phyloP scores from a whole-genome alignment of 352 stramenopile genomes.

The Thalassiosira mediterranea region DNA sequence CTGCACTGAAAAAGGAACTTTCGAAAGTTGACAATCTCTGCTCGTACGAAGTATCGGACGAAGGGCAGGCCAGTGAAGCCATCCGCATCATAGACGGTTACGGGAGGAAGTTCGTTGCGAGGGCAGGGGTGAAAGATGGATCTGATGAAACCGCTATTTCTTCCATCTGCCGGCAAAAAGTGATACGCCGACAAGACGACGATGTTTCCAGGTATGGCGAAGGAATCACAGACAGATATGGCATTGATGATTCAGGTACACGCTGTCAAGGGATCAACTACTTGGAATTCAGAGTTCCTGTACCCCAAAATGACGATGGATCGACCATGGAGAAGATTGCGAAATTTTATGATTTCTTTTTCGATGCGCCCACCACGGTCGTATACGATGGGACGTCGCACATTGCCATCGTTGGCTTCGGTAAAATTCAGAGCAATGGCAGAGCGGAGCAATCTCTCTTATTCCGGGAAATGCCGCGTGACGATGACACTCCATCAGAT shows the following conservation, averaged over 20 bases:
- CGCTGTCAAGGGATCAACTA: conserved; percentile 55
- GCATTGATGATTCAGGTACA: conserved; percentile 5
- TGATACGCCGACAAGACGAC: conserved; percentile 6
- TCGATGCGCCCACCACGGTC: conserved; percentile 52
- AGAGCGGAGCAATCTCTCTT: conserved; percentile 52
- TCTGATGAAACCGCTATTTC: conserved; percentile 21
- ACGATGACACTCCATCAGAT: conserved; percentile 10
- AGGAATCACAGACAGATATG: conserved; percentile 37
- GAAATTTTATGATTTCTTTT: conserved; percentile 66
- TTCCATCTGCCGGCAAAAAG: conserved; percentile 23
- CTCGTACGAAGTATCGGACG: conserved; percentile 19
- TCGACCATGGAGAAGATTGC: conserved; percentile 52
- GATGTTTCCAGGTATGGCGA: conserved; percentile 26
- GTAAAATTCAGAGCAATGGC: conserved; percentile 48
- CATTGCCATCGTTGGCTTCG: conserved; percentile 59
- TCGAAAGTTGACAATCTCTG: conserved; percentile 3
- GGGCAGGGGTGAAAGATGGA: not conserved
- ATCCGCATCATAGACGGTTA: conserved; percentile 23
- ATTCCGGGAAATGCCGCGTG: conserved; percentile 43
- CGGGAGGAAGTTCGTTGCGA: conserved; percentile 23
- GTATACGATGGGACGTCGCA: conserved; percentile 24
- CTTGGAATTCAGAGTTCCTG: conserved; percentile 57
- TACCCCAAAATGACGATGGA: conserved; percentile 5
- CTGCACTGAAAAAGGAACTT: conserved; percentile 22
- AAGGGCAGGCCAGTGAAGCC: conserved; percentile 20